Conservation (phyloP, 2,329 filamentous ascomycete species). For the Colletotrichum sp. region DNA sequence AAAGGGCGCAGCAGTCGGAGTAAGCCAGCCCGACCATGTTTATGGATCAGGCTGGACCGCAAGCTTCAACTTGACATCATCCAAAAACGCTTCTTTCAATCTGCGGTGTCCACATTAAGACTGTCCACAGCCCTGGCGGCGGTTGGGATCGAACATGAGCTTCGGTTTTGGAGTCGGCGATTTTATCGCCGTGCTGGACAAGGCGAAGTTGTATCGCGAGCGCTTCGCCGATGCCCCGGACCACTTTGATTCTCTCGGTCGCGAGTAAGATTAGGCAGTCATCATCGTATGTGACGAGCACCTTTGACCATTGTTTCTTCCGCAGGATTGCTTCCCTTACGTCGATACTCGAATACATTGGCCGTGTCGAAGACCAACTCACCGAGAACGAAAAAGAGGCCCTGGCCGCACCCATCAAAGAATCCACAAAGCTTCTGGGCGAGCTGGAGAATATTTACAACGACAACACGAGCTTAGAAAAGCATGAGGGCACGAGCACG, state of each 20-base stretch:
- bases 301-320: no score
- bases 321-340: neutral
- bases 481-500: rapidly evolving
- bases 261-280: neutral
- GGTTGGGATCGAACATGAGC: neutral
- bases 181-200: neutral
- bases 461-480: neutral
- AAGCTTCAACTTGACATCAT: neutral
- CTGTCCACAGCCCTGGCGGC: neutral
- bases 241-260: neutral
- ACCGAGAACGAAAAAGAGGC: neutral
- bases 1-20: neutral
- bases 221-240: neutral
- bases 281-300: no score
- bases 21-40: neutral
- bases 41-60: neutral
- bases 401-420: neutral
- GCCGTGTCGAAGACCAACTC: neutral
- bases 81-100: neutral
- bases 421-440: neutral
- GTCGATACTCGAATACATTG: neutral
- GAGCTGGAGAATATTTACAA: neutral
- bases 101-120: neutral
- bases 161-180: neutral
- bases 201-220: neutral